Evolutionary conservation across 2,329 filamentous ascomycete genomes (phyloP).

Genomic region (Diplodia intermedia): DNA sequence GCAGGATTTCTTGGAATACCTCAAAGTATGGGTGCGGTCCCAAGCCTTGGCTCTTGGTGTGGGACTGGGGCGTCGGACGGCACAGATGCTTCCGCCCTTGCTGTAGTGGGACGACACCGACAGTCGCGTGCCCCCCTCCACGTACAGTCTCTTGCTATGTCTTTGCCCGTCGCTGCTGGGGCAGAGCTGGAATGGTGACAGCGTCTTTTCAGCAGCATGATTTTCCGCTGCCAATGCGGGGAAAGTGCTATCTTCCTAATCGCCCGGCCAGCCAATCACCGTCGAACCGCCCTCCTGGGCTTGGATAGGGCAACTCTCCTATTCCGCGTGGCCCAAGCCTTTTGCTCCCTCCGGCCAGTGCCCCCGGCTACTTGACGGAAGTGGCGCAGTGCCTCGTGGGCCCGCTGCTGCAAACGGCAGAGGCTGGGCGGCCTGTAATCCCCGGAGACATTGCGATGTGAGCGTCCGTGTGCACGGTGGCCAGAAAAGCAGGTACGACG

Average conservation of each 20-base stretch:
- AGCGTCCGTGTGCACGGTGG: not conserved
- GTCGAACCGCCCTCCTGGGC: not conserved
- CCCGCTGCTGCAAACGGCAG: slow-evolving; percentile 3
- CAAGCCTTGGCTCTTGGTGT: slow-evolving; percentile 18
- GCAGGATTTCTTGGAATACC: slow-evolving; percentile 31
- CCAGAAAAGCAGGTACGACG: not conserved
- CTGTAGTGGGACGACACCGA: not conserved
- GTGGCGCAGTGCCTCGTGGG: not conserved
- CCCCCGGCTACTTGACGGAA: not conserved
- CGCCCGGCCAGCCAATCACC: not conserved
- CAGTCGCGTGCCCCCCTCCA: not conserved
- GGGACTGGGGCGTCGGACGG: not conserved
- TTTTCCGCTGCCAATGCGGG: slow-evolving; percentile 14
- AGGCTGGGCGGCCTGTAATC: not conserved
- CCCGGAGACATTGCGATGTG: not conserved
- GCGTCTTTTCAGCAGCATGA: not conserved
- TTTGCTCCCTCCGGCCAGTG: slow-evolving; percentile 3
- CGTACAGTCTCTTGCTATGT: not conserved
- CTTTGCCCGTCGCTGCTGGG: not conserved
- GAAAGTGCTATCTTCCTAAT: slow-evolving; percentile 19
- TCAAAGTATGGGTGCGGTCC: slow-evolving; percentile 29
- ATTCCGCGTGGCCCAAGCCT: slow-evolving; percentile 9
- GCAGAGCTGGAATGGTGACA: not conserved
- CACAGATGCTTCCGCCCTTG: slow-evolving; percentile 11
- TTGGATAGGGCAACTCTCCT: not conserved